Evolutionary conservation across 805 yeast species (phyloP), one percentile per base, ranked within the genome.

Genomic region (Ascoidea rubescens): DNA sequence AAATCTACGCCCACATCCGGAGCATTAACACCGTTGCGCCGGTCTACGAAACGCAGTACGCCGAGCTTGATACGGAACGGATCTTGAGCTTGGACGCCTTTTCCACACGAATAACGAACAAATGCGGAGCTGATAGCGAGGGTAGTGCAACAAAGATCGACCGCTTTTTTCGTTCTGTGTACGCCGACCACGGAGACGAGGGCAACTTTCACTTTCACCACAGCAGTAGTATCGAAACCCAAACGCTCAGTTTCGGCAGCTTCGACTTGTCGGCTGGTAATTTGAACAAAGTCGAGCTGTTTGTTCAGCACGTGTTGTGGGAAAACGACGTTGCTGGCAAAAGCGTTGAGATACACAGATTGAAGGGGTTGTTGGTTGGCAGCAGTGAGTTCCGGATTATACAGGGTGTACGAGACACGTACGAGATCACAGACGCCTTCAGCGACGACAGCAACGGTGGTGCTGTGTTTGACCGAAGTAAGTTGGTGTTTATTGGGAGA

Each of bases 391-490:
- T 74, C 28, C 73, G 77, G 56, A 85, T 89, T 5, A 67, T 93
- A 8, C 99, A 93, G 64, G 98, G 95, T 10, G 99, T 93, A 0
- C 73, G 98, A 54, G 93, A 89, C 52, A 88, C 96, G 0, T 93
- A 88, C 65, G 99, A 93, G 56, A 71, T 87, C 2, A 72, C 82
- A 4, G 80, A 77, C 12, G 70, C 28, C 28, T 21, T 21, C 28
- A 21, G 28, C 28, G 28, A 21, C 28, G 28, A 21, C 28, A 21
- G 28, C 28, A 21, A 21, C 28, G 28, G 28, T 21, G 28, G 28
- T 21, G 3, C 28, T 21, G 28, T 21, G 28, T 21, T 21, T 21
- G 28, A 21, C 28, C 28, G 28, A 3, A 21, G 28, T 3, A 21
- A 21, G 28, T 21, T 21, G 28, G 28, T 21, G 28, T 21, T 21